Conservation (phyloP, 441 rosid genomes). For the Pelargonium australe region DNA sequence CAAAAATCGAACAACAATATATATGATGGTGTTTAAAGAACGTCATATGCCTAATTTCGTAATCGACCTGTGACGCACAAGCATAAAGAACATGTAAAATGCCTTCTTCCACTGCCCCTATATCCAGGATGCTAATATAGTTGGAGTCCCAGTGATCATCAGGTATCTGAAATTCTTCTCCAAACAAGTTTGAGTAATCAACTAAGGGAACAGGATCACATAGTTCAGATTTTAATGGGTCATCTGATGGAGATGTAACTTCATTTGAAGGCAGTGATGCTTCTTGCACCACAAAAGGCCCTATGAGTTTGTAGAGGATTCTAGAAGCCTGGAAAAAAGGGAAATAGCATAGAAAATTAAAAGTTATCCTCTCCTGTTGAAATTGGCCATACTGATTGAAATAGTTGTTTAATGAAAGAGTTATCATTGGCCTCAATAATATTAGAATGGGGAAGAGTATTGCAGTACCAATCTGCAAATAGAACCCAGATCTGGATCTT, state of each 20-base stretch:
- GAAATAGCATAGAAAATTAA: constrained; percentile 22
- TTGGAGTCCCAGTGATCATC: constrained; percentile 50
- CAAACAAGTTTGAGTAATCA: constrained; percentile 71
- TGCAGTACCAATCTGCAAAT: constrained; percentile 59
- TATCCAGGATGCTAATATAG: constrained; percentile 55
- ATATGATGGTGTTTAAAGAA: constrained; percentile 10
- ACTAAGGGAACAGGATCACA: constrained; percentile 31
- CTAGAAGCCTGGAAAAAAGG: constrained; percentile 51
- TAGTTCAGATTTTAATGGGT: constrained; percentile 38
- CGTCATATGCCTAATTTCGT: constrained; percentile 26
- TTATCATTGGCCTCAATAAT: constrained; percentile 12
- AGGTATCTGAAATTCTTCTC: constrained; percentile 58
- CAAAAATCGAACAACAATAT: constrained; percentile 13
- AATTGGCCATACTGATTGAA: constrained; percentile 13
- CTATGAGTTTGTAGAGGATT: constrained; percentile 52
- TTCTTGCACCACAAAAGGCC: constrained; percentile 43
- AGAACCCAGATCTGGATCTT: constrained; percentile 53
- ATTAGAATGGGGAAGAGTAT: constrained; percentile 17
- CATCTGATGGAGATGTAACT: constrained; percentile 37
- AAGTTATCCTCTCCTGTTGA: constrained; percentile 15
- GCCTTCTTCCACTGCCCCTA: constrained; percentile 79
- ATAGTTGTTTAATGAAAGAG: constrained; percentile 1
- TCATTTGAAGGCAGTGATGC: constrained; percentile 27
- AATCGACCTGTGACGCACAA: constrained; percentile 86
- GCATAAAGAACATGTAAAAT: constrained; percentile 78